phyloP scores from a whole-genome alignment of 768 basidiomycete genomes.

The Candolleomyces eurysporus region DNA sequence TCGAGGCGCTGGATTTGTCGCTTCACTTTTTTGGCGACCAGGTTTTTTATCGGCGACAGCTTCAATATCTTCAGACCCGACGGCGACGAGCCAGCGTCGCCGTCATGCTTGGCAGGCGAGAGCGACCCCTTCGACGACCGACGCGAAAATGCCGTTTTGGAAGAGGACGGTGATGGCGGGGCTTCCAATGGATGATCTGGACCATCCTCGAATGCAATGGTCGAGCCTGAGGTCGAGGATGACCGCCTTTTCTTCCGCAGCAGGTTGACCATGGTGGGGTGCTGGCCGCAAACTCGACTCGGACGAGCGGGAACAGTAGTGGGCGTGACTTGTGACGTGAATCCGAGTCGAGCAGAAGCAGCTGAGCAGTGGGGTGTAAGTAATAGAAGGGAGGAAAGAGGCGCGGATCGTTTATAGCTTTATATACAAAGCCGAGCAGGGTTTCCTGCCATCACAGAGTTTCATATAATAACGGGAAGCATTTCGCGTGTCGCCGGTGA shows the following conservation, averaged over 20 bases:
- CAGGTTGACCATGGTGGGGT: conserved; percentile 1
- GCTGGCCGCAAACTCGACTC: neutral
- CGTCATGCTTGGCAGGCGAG: neutral
- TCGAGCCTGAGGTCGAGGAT: neutral
- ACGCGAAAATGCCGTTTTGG: conserved; percentile 5
- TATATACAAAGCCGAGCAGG: neutral
- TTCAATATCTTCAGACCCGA: conserved; percentile 1
- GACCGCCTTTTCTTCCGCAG: conserved; percentile 9
- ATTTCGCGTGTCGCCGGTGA: neutral
- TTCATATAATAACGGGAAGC: neutral
- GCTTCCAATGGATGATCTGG: neutral
- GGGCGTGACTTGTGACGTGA: neutral
- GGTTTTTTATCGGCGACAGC: conserved; percentile 20
- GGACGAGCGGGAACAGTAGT: neutral
- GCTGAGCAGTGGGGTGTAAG: too few relatives aligned
- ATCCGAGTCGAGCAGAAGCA: neutral
- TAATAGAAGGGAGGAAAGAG: neutral
- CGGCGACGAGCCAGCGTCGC: neutral
- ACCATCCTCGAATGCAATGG: neutral
- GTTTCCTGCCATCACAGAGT: neutral
- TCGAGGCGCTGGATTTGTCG: conserved; percentile 30
- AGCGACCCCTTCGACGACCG: conserved; percentile 1
- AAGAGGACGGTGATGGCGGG: conserved; percentile 9
- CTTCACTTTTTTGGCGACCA: conserved; percentile 29
- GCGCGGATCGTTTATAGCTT: neutral